Evolutionary conservation across 768 basidiomycete genomes (phyloP), one percentile per base, ranked within the genome.

Genomic region (Boletus rufocinnamomeus): DNA sequence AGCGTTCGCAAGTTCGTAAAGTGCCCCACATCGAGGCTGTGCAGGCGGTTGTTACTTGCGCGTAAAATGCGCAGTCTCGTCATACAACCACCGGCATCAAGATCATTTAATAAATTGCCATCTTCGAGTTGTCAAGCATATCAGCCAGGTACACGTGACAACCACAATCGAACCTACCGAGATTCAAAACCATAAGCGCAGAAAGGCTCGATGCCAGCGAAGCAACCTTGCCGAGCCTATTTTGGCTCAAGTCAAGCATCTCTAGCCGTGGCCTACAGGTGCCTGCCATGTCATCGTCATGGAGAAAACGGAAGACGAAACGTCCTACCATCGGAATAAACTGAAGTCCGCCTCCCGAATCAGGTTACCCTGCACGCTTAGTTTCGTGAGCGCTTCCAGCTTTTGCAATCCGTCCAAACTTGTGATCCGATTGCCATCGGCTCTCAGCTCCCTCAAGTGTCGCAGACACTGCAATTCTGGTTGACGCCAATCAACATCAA

Each of bases 401-500:
- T 78, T 79, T 69, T 89, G 82, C 46, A 99, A 76, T 1, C 95
- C 94, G 43, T 88, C 86, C 17, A 93, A 65, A 68, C 80, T 85
- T 19, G 71, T 75, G 63, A 99, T 88, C 69, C 79, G 80, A 75
- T 98, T 98, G 52, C 84, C 83, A 69, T 98, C 93, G n/a, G 91
- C 90, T 56, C 84, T 88, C 54, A 99, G 83, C 71, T 98, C 94
- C 37, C 93, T 84, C 55, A 98, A 77, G 70, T 92, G 93, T 59
- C 84, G 82, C 55, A 98, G 81, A 71, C 90, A 92, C 59, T 83
- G 81, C 30, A 98, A 78, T 71, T 97, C 95, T 97, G 69, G 34
- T 63, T 58, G 49, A 60, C 50, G 56, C 57, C 46, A 35, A 70
- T 61, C 59, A 45, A 50, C n/a, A 6, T 46, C 41, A 3, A 37